phyloP scores from a whole-genome alignment of 192 early-diverging fungal genomes.

The Coemansia sp. region DNA sequence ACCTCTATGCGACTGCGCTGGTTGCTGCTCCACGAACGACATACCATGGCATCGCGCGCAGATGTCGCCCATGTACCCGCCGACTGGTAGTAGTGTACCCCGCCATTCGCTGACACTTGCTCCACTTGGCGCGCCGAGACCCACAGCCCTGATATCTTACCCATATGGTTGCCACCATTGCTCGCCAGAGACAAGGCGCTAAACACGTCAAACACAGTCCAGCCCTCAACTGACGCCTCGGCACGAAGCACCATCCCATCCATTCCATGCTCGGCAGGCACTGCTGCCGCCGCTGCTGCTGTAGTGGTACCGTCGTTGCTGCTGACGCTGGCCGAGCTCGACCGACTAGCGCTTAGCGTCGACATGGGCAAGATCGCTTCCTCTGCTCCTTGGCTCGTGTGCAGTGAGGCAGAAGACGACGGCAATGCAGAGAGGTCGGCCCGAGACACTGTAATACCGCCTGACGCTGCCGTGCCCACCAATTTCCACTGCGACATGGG shows the following conservation, averaged over 20 bases:
- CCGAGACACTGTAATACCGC: conserved; percentile 14
- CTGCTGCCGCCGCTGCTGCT: not conserved
- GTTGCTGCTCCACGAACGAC: conserved; percentile 24
- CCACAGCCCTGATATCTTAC: conserved; percentile 27
- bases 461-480: conserved; percentile 14
- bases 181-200: conserved; percentile 10
- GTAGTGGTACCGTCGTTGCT: not conserved
- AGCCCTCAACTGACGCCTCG: conserved; percentile 29
- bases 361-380: not conserved
- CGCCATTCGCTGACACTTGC: conserved; percentile 6
- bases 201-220: conserved; percentile 45
- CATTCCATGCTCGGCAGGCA: not conserved
- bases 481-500: conserved; percentile 12
- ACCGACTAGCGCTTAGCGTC: not conserved
- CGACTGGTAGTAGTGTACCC: conserved; percentile 5
- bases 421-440: not conserved
- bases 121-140: conserved; percentile 1
- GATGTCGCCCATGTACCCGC: conserved; percentile 30
- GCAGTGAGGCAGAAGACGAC: not conserved
- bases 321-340: not conserved
- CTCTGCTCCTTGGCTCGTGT: not conserved
- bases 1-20: conserved; percentile 41
- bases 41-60: conserved; percentile 32
- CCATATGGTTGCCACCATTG: not conserved
- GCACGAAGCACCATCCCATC: conserved; percentile 22